Evolutionary conservation across 2,329 filamentous ascomycete species (phyloP), one percentile per base, ranked within the genome.

Genomic region (Ceratocystis colombiana): DNA sequence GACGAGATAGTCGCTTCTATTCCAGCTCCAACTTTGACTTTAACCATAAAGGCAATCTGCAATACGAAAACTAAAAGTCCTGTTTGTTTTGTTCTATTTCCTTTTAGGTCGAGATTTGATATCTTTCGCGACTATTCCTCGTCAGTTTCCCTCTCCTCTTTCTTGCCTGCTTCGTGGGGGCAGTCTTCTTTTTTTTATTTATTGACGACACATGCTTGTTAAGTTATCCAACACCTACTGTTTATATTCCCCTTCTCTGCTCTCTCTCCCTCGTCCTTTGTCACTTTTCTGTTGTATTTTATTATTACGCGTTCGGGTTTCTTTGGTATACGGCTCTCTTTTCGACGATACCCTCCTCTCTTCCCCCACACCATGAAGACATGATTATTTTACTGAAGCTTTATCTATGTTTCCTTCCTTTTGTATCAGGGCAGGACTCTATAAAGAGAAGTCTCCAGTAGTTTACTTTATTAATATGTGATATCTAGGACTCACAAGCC

Each of bases 131-230:
- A 41, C 22, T 4, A 10, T 53, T 22, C 2, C 22, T 53, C 46
- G 46, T 50, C 48, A 53, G n/a, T 53, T 53, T 48, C 28, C 67
- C 28, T 67, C 22, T 33, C 44, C 33, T 61, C 33, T 62, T 33
- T 64, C 41, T 28, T 62, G 33, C 62, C 37, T 15, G 37, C 37
- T 12, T 41, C 37, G 37, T 5, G 37, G 37, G 10, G 12, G 10
- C 59, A 41, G 4, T 62, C 50, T 57, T 55, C 25, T 37, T 41
- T 25, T 25, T 25, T n/a, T 57, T 62, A 15, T 68, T 15, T 62
- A 15, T 59, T 62, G 15, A n/a, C 37, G 20, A 20, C 33, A 41
- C 37, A 41, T 41, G 37, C 37, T 41, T 37, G 20, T 28, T 46
- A 44, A 20, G 53, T 44, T 20, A 22, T 15, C 48, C 17, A n/a